These are phyloP conservation scores for Pseudogymnoascus destructans DNA, from an alignment of 2,329 filamentous ascomycete genomes.

Conservation along the genomic window DNA sequence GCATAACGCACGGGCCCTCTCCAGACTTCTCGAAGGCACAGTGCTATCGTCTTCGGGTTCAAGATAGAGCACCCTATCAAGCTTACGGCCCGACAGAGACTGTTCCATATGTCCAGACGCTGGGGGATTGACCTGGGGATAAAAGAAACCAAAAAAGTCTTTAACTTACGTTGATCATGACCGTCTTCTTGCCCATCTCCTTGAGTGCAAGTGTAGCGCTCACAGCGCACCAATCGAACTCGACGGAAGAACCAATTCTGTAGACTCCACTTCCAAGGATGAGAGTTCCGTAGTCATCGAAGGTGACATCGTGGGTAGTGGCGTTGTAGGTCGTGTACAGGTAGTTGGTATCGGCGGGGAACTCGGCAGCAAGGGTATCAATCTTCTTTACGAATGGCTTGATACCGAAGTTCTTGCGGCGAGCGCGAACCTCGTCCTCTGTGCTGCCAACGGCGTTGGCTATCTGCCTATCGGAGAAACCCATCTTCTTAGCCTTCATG, in stretches of 20 bases:
- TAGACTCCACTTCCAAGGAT: constrained; percentile 93
- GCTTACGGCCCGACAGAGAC: constrained; percentile 5
- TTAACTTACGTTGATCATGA: constrained; percentile 74
- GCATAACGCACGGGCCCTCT: neutral
- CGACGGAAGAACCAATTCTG: constrained; percentile 91
- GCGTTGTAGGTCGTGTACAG: constrained; percentile 98
- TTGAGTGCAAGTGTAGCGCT: constrained; percentile 74
- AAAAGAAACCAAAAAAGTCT: neutral
- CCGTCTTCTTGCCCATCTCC: constrained; percentile 86
- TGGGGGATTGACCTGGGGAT: constrained; percentile 7
- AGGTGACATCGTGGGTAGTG: constrained; percentile 80
- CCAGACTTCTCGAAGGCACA: neutral
- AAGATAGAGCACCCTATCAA: neutral
- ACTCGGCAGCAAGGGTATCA: constrained; percentile 92
- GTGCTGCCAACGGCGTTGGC: constrained; percentile 70
- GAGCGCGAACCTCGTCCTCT: constrained; percentile 80
- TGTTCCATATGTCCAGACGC: neutral
- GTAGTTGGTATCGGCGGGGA: constrained; percentile 90
- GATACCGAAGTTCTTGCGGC: constrained; percentile 75
- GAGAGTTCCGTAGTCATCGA: constrained; percentile 81
- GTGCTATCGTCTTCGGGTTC: neutral
- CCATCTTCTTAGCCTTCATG: constrained; percentile 88
- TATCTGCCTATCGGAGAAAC: constrained; percentile 95
- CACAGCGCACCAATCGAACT: constrained; percentile 98
- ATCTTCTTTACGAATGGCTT: constrained; percentile 97